Conservation (phyloP, 2,329 filamentous ascomycete species). For the Arthrocladium fulminans region DNA sequence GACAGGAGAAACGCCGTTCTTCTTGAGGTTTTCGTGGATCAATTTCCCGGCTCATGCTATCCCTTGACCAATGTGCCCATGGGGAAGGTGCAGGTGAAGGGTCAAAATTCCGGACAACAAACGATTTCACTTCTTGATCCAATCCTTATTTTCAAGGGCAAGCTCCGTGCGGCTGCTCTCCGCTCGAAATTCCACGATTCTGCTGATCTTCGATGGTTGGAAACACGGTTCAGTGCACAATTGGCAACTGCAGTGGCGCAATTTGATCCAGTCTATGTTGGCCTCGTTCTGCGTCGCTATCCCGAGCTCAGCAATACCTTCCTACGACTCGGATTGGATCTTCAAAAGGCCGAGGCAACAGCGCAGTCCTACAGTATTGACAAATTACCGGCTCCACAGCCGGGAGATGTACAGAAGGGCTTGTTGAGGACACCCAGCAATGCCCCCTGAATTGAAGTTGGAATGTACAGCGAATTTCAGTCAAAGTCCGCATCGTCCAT, state of each 20-base stretch:
- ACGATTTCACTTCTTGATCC: constrained; percentile 21
- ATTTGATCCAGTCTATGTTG: constrained; percentile 15
- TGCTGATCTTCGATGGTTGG: constrained; percentile 20
- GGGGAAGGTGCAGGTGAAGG: constrained; percentile 10
- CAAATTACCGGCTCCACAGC: constrained; percentile 6
- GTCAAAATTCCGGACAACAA: constrained; percentile 11
- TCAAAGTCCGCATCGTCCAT: constrained; percentile 4
- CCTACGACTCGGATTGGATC: constrained; percentile 10
- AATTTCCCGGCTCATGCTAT: constrained; percentile 14
- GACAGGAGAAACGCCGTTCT: constrained; percentile 13
- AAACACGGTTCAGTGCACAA: constrained; percentile 11
- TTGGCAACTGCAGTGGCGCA: constrained; percentile 10
- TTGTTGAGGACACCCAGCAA: constrained; percentile 8
- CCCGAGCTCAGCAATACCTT: constrained; percentile 17
- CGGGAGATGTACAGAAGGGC: constrained; percentile 7
- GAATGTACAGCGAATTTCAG: constrained; percentile 6
- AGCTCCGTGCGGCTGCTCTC: constrained; percentile 21
- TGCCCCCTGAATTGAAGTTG: constrained; percentile 1
- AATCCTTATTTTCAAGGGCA: constrained; percentile 23
- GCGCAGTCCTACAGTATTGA: not conserved
- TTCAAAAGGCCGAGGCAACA: constrained; percentile 8
- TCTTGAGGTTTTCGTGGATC: constrained; percentile 15
- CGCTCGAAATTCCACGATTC: constrained; percentile 22
- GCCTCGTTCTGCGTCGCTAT: constrained; percentile 19
- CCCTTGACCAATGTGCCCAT: constrained; percentile 5